Conservation (phyloP, 75 land plant genomes). For the Cupressus sempervirens region DNA sequence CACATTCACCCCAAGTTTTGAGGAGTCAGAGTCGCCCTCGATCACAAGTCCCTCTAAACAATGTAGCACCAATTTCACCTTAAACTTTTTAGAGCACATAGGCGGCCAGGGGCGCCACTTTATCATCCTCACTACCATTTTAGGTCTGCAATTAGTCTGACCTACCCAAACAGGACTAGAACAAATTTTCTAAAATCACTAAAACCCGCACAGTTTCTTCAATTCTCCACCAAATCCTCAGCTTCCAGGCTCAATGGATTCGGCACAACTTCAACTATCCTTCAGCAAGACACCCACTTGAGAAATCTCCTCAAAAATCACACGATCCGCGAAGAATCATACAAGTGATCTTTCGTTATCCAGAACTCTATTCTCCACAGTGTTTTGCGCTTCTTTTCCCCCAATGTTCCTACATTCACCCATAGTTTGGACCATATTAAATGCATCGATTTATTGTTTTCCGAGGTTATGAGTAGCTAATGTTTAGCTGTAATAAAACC, state of each 20-base stretch:
- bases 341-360: neutral
- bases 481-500: neutral
- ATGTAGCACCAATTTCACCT: conserved; percentile 43
- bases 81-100: conserved; percentile 36
- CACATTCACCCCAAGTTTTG: conserved; percentile 56
- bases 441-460: neutral
- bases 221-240: neutral
- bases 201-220: neutral
- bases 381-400: neutral
- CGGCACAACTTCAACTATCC: neutral
- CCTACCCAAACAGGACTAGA: neutral
- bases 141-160: neutral
- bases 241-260: neutral
- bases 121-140: conserved; percentile 79
- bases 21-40: conserved; percentile 14
- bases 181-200: neutral
- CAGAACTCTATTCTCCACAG: neutral
- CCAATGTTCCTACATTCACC: neutral
- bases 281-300: neutral
- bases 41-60: conserved; percentile 40
- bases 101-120: conserved; percentile 85
- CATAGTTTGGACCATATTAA: neutral
- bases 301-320: neutral
- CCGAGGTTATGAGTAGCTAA: neutral
- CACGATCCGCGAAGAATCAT: neutral